Conservation (phyloP, 176 grass and related monocot genomes). For the Juncus inflexus region DNA sequence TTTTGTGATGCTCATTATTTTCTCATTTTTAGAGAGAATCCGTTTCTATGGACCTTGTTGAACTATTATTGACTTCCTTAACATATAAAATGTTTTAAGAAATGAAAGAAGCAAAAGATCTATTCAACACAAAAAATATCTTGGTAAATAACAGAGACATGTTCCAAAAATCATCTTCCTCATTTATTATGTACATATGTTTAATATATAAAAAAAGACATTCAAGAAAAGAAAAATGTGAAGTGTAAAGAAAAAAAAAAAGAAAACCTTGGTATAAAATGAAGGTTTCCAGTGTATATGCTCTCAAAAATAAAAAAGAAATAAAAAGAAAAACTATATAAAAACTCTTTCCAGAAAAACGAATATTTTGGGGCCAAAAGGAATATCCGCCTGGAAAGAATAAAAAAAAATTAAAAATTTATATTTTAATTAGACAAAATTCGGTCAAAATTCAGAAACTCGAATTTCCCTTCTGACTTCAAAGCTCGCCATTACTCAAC, state of each 20-base stretch:
- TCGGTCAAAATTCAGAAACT: constrained; percentile 10
- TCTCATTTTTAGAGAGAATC: too few relatives aligned
- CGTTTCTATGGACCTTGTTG: too few relatives aligned
- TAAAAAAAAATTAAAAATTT: constrained; percentile 2
- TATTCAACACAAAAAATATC: too few relatives aligned
- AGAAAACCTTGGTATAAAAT: background rate
- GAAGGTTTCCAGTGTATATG: too few relatives aligned
- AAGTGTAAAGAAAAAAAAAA: background rate
- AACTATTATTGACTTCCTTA: too few relatives aligned
- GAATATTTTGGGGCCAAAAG: too few relatives aligned
- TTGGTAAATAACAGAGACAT: too few relatives aligned
- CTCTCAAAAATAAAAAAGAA: constrained; percentile 1
- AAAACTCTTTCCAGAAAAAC: constrained; percentile 1
- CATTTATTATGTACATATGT: too few relatives aligned
- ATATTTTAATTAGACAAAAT: background rate
- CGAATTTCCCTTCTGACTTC: constrained; percentile 13
- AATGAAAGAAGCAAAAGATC: too few relatives aligned
- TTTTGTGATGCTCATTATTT: too few relatives aligned
- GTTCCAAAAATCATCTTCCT: too few relatives aligned
- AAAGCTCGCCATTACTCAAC: constrained; percentile 16
- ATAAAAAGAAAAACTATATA: constrained; percentile 7
- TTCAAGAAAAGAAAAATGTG: background rate
- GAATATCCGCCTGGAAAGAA: background rate
- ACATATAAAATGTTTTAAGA: too few relatives aligned
- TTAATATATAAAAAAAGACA: background rate